Evolutionary conservation across 176 grass and related monocot genomes (phyloP), one percentile per base, ranked within the genome.

Genomic region (Bonia amplexicaulis): DNA sequence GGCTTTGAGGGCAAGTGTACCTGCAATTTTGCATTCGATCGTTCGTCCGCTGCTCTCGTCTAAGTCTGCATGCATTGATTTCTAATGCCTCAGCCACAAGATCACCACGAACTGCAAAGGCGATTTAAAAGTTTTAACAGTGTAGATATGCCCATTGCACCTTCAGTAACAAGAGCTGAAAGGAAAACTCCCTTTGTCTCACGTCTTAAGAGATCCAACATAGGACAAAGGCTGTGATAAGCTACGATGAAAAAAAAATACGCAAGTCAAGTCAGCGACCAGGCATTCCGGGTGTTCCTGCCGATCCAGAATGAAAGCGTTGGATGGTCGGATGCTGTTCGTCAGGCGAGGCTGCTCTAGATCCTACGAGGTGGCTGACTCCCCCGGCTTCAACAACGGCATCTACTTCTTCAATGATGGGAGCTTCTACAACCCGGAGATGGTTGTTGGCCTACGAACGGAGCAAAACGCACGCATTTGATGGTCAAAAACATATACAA

Each of bases 331-430:
- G 40, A 72, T 71, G 37, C 7, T 82, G 10, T 82, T 82, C 23
- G 3, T 82, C 3, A 23, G 15, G 10, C n/a, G 1, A 2, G 80
- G 67, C 1, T 60, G 52, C 52, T 82, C 80, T 17, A 59, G 67
- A 44, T 25, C 39, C 7, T 82, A 72, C 6, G 68, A 72, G 52
- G 52, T 61, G 11, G 67, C 67, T 8, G 52, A 82, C 11, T 82
- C 33, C 39, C 37, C 39, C 1, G 10, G 52, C n/a, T 29, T 6
- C 26, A 0, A 45, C 7, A 39, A 82, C 0, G 39, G 53, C 2
- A 12, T 45, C 52, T 71, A 82, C 52, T 82, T 82, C 80, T 20
- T 82, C 2, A 67, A 82, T 12, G 45, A 49, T 49, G 12, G 47
- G 47, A 49, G 47, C 47, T 49, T 49, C 47, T 14, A 5, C 47